A percentile compares a stretch with the other conserved stretches of the same genome.
Conservation (phyloP, 805 yeast species). For the Saturnispora saitoi region DNA sequence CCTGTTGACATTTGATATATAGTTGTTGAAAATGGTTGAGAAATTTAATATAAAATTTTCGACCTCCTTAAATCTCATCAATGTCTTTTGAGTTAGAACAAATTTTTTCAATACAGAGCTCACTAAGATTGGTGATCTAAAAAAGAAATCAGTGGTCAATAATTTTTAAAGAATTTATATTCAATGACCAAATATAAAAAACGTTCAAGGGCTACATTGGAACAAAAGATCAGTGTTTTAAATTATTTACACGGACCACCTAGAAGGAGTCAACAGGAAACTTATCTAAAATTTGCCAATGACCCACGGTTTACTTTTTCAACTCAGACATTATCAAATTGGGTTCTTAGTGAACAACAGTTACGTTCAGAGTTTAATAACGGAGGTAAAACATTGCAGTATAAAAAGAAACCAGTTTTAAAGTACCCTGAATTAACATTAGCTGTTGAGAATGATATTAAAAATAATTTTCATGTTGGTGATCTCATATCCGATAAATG, state of each 20-base stretch:
- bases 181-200: neutral
- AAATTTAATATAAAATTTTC: neutral
- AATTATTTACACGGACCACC: slow-evolving; percentile 29
- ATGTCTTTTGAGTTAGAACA: too few relatives aligned
- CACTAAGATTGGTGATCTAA: too few relatives aligned
- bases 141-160: too few relatives aligned
- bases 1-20: slow-evolving; percentile 32
- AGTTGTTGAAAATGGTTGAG: neutral
- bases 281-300: slow-evolving; percentile 20
- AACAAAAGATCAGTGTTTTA: slow-evolving; percentile 28
- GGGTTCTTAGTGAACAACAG: slow-evolving; percentile 23
- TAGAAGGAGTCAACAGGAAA: slow-evolving; percentile 21
- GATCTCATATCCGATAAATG: slow-evolving; percentile 22
- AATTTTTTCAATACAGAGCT: neutral
- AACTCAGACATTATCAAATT: slow-evolving; percentile 30
- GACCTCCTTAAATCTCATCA: neutral
- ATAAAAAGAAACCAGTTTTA: slow-evolving; percentile 26
- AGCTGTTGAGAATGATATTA: slow-evolving; percentile 25
- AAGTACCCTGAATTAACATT: slow-evolving; percentile 29
- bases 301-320: slow-evolving; percentile 24
- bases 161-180: neutral
- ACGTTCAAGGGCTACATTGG: slow-evolving; percentile 11
- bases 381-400: slow-evolving; percentile 24
- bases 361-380: slow-evolving; percentile 19
- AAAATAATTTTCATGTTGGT: slow-evolving; percentile 13